Evolutionary conservation across 257 asterid genomes (phyloP), one percentile per base, ranked within the genome.

Genomic region (Nemophila menziesii): DNA sequence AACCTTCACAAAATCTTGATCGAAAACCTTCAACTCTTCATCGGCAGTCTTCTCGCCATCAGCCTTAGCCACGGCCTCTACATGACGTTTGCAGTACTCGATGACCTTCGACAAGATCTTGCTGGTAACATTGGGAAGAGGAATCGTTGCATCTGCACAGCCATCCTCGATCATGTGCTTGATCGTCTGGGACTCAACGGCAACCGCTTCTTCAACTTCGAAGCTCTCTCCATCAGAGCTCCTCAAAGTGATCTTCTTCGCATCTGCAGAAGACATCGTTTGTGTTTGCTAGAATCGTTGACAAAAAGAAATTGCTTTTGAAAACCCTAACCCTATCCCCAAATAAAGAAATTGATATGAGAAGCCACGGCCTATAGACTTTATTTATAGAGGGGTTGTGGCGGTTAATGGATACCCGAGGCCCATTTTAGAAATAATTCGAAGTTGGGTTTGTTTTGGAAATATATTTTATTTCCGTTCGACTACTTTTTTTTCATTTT

Each of bases 131-230:
- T 70, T 67, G 2, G 63, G 65, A 3, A 74, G n/a, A 0, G 72
- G 73, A 37, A 74, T 70, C 38, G 0, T 4, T 58, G 38, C 23
- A 49, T 70, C 68, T 11, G 69, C 65, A 17, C 79, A 67, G 4
- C 23, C 48, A 22, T 74, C 82, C 43, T 70, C 79, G 11, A 74
- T 61, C 62, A 74, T 54, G 57, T 62, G 65, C 44, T 57, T 67
- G 4, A 74, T 70, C 1, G 74, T 74, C 54, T 52, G 71, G 14
- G 73, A 67, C 43, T 67, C 60, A 9, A 41, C 4, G 1, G 69
- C 83, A 0, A 70, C 71, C 16, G 55, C 44, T 60, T 67, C 56
- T 11, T 61, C 73, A 13, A 74, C 61, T 49, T 55, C 64, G 55
- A 74, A 74, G 6, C 52, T 26, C 33, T 67, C 69, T 1, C 54